Base-by-base conservation (phyloP, 371 early-diverging fungal genomes). In the Mucor velutinosus region DNA sequence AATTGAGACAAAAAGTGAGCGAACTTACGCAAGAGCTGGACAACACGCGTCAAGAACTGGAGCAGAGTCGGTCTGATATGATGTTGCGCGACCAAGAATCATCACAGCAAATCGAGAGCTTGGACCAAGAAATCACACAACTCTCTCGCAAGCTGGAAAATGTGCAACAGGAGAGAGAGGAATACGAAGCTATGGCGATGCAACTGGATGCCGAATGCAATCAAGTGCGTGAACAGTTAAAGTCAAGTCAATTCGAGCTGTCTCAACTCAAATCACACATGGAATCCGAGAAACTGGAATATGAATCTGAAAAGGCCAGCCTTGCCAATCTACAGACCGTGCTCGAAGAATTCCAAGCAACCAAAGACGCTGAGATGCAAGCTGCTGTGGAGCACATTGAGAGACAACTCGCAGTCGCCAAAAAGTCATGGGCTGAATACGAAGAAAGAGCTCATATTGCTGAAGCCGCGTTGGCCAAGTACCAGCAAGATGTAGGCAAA, bases 271-370 rank as follows among this genome's bases (percentile, higher is more conserved):
- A 71, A 27, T 57, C 55, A 14, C 69, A 63, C 14, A 73, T 78
- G 65, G 72, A 70, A 29, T 58, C 63, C 17, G 79, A 81, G n/a
- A 45, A 62, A 17, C 43, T 74, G 41, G 72, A 77, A 65, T 77
- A 79, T 25, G 94, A 92, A 59, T 84, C 86, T 15, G 87, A 90
- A 58, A 80, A 84, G 45, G 80, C 88, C 11, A 92, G 93, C 55
- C 73, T 94, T 30, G 76, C 80, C 47, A 97, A 97, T 66, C 77
- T 97, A 59, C 96, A 95, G 67, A 73, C 85, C 33, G 96, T 95
- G 7, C 76, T 97, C 56, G 93, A 93, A 77, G 90, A 91, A 70
- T 94, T 97, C 73, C 95, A 97, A 76, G 88, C 89, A 23, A 85
- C 88, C 35, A 88, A 91, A 67, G 90, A 92, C 58, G 80, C 90